Base-by-base conservation (phyloP, 1,284 basidiomycete genomes). In the Phellinidium pouzarii region DNA sequence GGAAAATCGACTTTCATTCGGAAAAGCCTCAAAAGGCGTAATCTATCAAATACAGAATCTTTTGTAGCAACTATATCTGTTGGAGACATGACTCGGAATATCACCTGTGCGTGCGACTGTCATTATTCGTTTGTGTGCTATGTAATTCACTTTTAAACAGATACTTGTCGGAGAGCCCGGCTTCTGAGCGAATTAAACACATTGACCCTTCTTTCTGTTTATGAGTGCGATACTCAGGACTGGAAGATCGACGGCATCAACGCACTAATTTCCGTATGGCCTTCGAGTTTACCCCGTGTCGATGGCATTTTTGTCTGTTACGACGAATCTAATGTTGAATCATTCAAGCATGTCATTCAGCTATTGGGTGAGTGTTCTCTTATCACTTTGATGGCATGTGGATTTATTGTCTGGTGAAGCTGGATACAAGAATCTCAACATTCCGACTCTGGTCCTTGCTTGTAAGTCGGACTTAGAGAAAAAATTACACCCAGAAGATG, bases 221-320 rank as follows among this genome's bases (percentile, higher is more conserved):
- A 84, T 44, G 82, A 86, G 62, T 72, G 82, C 19, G 78, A 82
- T 58, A 63, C 36, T 58, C 65, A 12, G 49, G 62, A 14, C 61
- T 71, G 41, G 61, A 65, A 49, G 44, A 58, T 20, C 57, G 52
- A 41, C 60, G 48, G 38, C 45, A 42, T 50, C 44, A 53, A 55
- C 37, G 58, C 56, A 47, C 45, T 58, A n/a, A 48, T 59, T 40
- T 45, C 60, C 2, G 59, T 62, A 41, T 72, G 69, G 68, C 65
- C 72, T 26, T 71, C 76, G 44, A 73, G 71, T 6, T 73, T 78
- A 12, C 79, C 81, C 20, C 66, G 68, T n/a, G 71, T 87, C 50
- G 79, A 88, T 61, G 87, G 82, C 5, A 73, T 83, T 20, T 73
- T 89, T 40, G 73, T 91, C 42, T 90, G 87, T 60, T 91, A 88